These are phyloP conservation scores for Immersiella caudata DNA, from an alignment of 495 filamentous ascomycete genomes.

Conservation along the genomic window DNA sequence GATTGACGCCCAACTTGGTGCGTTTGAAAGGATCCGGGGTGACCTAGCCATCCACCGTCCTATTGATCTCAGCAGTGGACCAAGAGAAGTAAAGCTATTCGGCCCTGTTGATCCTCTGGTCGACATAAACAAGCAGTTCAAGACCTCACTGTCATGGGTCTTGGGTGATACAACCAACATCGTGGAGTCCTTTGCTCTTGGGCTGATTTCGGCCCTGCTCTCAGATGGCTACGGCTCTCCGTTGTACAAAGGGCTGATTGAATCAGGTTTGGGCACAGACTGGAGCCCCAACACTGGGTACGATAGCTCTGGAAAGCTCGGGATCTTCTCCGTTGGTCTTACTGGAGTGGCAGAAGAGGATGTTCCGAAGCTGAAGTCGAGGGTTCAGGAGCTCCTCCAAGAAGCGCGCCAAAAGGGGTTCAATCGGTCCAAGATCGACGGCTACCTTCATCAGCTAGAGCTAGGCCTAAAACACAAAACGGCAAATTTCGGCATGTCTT, in stretches of 20 bases:
- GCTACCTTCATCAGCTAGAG: slow-evolving; percentile 91
- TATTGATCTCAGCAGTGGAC: slow-evolving; percentile 68
- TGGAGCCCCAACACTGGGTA: slow-evolving; percentile 94
- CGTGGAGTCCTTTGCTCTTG: slow-evolving; percentile 82
- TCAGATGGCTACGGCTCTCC: slow-evolving; percentile 95
- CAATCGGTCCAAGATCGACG: slow-evolving; percentile 84
- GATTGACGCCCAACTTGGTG: slow-evolving; percentile 68
- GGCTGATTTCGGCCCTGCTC: slow-evolving; percentile 77
- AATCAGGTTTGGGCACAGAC: slow-evolving; percentile 86
- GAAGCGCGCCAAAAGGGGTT: slow-evolving; percentile 74
- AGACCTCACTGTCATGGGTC: slow-evolving; percentile 91
- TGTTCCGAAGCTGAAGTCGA: slow-evolving; percentile 72
- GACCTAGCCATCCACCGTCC: slow-evolving; percentile 77
- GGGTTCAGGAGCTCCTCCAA: slow-evolving; percentile 67
- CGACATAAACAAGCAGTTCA: slow-evolving; percentile 82
- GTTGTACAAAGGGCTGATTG: slow-evolving; percentile 86
- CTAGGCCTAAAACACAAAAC: slow-evolving; percentile 91
- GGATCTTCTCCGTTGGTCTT: slow-evolving; percentile 87
- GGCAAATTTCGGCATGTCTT: slow-evolving; percentile 85
- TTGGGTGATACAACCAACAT: slow-evolving; percentile 80
- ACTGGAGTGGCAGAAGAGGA: slow-evolving; percentile 81
- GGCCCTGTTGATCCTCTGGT: slow-evolving; percentile 90
- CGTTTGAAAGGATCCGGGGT: slow-evolving; percentile 67
- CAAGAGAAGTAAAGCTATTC: slow-evolving; percentile 66
- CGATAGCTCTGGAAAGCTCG: slow-evolving; percentile 72